Conservation (phyloP, 108 stramenopile species). For the Cylindrotheca fusiformis region DNA sequence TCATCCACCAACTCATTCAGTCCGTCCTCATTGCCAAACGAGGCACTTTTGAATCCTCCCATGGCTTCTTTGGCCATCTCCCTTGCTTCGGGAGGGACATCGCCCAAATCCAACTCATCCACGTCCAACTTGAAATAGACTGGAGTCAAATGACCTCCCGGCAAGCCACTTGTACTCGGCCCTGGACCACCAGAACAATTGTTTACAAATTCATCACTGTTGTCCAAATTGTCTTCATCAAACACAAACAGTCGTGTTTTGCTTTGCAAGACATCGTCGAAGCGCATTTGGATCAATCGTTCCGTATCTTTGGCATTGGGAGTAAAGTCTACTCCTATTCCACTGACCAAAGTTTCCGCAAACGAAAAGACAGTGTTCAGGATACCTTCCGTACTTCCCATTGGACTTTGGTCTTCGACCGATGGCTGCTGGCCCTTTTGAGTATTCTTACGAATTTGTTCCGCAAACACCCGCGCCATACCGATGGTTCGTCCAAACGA, state of each 20-base stretch:
- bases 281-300: constrained; percentile 59
- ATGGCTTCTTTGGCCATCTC: constrained; percentile 65
- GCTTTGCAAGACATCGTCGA: constrained; percentile 40
- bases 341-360: constrained; percentile 63
- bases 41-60: constrained; percentile 73
- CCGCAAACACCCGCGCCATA: constrained; percentile 67
- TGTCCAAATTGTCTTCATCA: constrained; percentile 75
- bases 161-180: constrained; percentile 33
- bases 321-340: constrained; percentile 74
- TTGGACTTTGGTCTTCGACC: constrained; percentile 3
- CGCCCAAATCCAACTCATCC: constrained; percentile 44
- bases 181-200: constrained; percentile 20
- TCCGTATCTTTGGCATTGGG: constrained; percentile 60
- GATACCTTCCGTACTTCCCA: constrained; percentile 3
- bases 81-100: constrained; percentile 51
- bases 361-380: constrained; percentile 65
- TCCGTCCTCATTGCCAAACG: constrained; percentile 67
- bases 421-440: constrained; percentile 9
- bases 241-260: constrained; percentile 75
- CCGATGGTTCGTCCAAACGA: constrained; percentile 60
- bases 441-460: constrained; percentile 40
- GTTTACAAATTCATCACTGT: constrained; percentile 44
- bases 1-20: constrained; percentile 60
- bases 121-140: constrained; percentile 66
- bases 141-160: constrained; percentile 73